phyloP scores from a whole-genome alignment of 208 protist species.

The Crithidia bombi region DNA sequence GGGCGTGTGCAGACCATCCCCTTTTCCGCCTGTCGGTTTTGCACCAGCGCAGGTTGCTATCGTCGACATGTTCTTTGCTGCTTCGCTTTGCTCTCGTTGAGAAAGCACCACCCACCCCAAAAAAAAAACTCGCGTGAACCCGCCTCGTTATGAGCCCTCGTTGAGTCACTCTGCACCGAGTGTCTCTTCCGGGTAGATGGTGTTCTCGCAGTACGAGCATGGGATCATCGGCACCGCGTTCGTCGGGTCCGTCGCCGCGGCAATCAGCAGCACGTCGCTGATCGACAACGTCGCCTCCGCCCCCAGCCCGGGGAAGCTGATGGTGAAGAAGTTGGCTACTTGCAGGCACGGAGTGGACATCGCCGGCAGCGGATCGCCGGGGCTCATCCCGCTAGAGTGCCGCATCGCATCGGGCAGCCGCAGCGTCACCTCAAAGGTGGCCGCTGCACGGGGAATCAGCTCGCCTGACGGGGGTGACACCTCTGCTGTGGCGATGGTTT shows the following conservation, averaged over 20 bases:
- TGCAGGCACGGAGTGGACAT: conserved; percentile 36
- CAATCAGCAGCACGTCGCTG: conserved; percentile 28
- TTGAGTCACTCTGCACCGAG: conserved; percentile 20
- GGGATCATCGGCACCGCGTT: conserved; percentile 27
- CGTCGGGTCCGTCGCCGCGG: conserved; percentile 22
- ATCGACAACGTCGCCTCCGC: conserved; percentile 21
- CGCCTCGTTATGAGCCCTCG: too few species aligned
- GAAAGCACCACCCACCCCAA: too few species aligned
- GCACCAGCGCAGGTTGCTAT: too few species aligned
- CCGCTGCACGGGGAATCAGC: conserved; percentile 12
- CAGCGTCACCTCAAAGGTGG: conserved; percentile 16
- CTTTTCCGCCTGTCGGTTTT: too few species aligned
- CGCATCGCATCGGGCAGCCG: conserved; percentile 14
- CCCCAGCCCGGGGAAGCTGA: conserved; percentile 30
- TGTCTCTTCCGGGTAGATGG: conserved; percentile 33
- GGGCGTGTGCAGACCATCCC: too few species aligned
- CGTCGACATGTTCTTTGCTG: too few species aligned
- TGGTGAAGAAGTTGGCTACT: conserved; percentile 18
- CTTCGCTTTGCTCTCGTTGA: too few species aligned
- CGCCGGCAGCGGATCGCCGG: conserved; percentile 21
- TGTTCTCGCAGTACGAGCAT: conserved; percentile 18
- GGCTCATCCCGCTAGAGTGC: neutral
- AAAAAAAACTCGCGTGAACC: too few species aligned
- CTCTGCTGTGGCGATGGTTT: conserved; percentile 12
- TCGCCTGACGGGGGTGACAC: conserved; percentile 11